Evolutionary conservation across 78 protist genomes (phyloP).

Genomic region (Protostelium mycophagum): DNA sequence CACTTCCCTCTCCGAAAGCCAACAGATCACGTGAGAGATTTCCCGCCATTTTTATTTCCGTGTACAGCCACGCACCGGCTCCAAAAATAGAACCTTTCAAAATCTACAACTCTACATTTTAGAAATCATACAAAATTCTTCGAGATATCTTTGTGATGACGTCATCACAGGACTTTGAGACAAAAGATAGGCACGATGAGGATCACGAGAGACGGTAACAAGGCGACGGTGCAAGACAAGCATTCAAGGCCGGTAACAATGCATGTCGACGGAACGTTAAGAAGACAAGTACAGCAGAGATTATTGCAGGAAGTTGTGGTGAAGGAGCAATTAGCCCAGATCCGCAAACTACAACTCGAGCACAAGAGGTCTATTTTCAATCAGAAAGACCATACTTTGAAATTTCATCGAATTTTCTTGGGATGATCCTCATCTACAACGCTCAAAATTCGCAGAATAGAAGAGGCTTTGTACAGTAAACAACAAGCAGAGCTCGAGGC

Average conservation of each 20-base stretch:
- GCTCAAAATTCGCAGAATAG: background rate
- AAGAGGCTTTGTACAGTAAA: background rate
- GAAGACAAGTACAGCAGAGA: background rate
- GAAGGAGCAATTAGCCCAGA: background rate
- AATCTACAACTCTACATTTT: too few relatives aligned
- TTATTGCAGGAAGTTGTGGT: background rate
- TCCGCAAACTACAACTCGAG: background rate
- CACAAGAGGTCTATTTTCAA: background rate
- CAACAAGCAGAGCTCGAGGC: background rate
- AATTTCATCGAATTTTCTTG: too few relatives aligned
- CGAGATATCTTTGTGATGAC: too few relatives aligned
- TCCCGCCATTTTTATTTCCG: too few relatives aligned
- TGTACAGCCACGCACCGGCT: too few relatives aligned
- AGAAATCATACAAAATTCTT: too few relatives aligned
- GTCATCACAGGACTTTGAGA: too few relatives aligned
- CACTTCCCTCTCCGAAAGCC: too few relatives aligned
- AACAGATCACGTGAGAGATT: too few relatives aligned
- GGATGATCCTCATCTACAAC: too few relatives aligned
- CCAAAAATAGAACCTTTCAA: too few relatives aligned
- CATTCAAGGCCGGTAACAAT: background rate
- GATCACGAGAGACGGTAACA: background rate
- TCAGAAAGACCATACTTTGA: too few relatives aligned
- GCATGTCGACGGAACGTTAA: background rate
- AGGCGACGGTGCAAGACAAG: background rate
- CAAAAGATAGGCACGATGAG: background rate